phyloP scores from a whole-genome alignment of 73 alveolate genomes.

The Paramecium caudatum region DNA sequence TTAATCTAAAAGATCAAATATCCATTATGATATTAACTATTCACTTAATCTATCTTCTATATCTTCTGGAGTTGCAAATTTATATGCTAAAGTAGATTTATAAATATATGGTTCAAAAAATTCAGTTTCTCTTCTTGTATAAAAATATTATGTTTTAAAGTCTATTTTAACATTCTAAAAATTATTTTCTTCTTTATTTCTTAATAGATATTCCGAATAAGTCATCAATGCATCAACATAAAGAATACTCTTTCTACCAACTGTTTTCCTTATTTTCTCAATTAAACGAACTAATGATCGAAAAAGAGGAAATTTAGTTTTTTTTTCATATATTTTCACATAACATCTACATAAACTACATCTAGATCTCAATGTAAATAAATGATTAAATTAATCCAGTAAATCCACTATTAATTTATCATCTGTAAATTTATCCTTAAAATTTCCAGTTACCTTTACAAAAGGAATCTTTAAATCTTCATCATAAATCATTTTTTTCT shows the following conservation, averaged over 20 bases:
- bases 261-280: constrained; percentile 29
- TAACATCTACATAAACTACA: not conserved
- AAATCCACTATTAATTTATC: not conserved
- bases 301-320: not conserved
- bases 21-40: not conserved
- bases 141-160: constrained; percentile 29
- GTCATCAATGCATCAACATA: constrained; percentile 38
- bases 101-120: constrained; percentile 15
- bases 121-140: constrained; percentile 30
- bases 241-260: constrained; percentile 60
- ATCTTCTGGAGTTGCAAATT: constrained; percentile 38
- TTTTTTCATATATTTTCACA: not conserved
- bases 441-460: not conserved
- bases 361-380: constrained; percentile 52
- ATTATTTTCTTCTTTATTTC: not conserved
- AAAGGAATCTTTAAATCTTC: constrained; percentile 26
- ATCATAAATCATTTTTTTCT: not conserved
- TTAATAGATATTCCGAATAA: constrained; percentile 10
- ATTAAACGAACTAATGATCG: not conserved
- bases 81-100: not conserved
- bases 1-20: not conserved
- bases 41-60: constrained; percentile 47
- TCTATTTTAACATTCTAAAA: not conserved
- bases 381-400: constrained; percentile 28
- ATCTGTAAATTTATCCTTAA: not conserved